Evolutionary conservation across 768 basidiomycete genomes (phyloP).

Genomic region (Tricholoma terreum): DNA sequence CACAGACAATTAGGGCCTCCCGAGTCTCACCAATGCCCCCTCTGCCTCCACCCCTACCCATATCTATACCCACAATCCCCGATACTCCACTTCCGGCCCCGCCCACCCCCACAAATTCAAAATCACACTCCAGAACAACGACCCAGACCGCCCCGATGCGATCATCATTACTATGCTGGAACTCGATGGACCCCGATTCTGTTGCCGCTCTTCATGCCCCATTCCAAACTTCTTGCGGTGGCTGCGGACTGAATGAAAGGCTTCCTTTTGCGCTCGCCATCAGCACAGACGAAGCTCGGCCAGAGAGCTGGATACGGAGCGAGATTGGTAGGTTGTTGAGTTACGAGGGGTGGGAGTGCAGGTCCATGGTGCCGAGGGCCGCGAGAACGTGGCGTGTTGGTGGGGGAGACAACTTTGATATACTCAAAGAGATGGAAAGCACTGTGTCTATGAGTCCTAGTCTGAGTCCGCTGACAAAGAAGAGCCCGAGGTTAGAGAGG

Average conservation of each 20-base stretch:
- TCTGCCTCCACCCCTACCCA: background rate
- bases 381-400: constrained; percentile 16
- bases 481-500: too few species aligned
- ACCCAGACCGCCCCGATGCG: too few species aligned
- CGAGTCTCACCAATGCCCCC: background rate
- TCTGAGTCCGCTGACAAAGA: too few species aligned
- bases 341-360: constrained; percentile 30
- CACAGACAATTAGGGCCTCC: constrained; percentile 3
- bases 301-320: constrained; percentile 44
- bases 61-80: background rate
- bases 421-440: constrained; percentile 11
- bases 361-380: constrained; percentile 36
- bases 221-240: too few species aligned
- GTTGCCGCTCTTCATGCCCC: constrained; percentile 64
- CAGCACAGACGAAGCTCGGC: constrained; percentile 34
- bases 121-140: constrained; percentile 61
- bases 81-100: too few species aligned
- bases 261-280: constrained; percentile 54
- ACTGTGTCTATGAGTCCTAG: constrained; percentile 39
- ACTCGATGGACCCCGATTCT: constrained; percentile 57
- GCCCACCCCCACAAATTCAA: constrained; percentile 26
- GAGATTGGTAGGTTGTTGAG: constrained; percentile 59
- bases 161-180: constrained; percentile 61
- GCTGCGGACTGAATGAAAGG: constrained; percentile 53
- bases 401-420: constrained; percentile 9